These are phyloP conservation scores for Populus hybrid DNA, from an alignment of 441 rosid genomes.

Conservation along the genomic window DNA sequence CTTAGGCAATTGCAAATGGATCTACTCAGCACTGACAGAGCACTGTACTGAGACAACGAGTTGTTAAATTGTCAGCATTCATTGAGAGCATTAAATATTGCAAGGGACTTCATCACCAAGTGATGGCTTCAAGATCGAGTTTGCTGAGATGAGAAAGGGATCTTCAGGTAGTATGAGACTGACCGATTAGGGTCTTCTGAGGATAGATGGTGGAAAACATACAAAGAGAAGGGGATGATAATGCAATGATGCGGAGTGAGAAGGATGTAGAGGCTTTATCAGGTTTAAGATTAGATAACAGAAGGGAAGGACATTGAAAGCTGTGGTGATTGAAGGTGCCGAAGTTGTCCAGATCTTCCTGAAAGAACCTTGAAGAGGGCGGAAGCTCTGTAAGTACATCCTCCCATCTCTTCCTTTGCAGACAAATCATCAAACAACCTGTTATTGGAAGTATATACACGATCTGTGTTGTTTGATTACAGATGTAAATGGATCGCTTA, in stretches of 20 bases:
- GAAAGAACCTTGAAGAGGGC: constrained; percentile 90
- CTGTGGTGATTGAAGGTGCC: constrained; percentile 38
- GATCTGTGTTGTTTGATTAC: constrained; percentile 4
- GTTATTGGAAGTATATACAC: constrained; percentile 14
- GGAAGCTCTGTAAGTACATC: constrained; percentile 85
- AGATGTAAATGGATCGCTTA: neutral
- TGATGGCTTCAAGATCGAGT: constrained; percentile 54
- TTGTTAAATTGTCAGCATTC: constrained; percentile 31
- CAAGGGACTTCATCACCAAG: constrained; percentile 74
- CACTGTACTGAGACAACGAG: constrained; percentile 63
- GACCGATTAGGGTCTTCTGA: constrained; percentile 67
- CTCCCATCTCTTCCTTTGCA: constrained; percentile 60
- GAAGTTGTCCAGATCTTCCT: constrained; percentile 93
- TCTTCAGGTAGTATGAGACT: constrained; percentile 77
- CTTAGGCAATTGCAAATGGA: constrained; percentile 64
- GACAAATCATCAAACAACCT: constrained; percentile 25
- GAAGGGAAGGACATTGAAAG: constrained; percentile 70
- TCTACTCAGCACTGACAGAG: constrained; percentile 62
- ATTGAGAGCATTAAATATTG: constrained; percentile 60
- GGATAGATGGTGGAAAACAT: constrained; percentile 46
- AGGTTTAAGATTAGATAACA: constrained; percentile 52
- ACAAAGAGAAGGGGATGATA: constrained; percentile 68
- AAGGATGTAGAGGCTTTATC: constrained; percentile 54
- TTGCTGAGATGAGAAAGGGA: constrained; percentile 65
- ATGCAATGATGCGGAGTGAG: constrained; percentile 66